phyloP scores from a whole-genome alignment of 1,139 yeast genomes.

The Spathaspora sp. region DNA sequence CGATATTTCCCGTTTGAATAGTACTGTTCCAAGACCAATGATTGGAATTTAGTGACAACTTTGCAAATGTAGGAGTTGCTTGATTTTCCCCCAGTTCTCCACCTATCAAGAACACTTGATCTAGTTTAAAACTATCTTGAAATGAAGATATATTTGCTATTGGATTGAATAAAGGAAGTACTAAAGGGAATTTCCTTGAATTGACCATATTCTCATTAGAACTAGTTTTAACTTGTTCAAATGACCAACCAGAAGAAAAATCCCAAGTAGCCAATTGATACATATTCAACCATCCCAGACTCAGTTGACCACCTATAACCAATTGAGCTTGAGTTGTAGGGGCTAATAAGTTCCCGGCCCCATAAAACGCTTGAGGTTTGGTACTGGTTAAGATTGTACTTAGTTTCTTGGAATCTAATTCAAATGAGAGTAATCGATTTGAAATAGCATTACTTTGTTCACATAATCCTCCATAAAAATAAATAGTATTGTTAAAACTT shows the following conservation, averaged over 20 bases:
- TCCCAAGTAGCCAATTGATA: constrained; percentile 49
- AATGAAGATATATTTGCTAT: constrained; percentile 21
- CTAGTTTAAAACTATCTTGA: constrained; percentile 21
- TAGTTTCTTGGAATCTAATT: constrained; percentile 21
- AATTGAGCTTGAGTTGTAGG: constrained; percentile 41
- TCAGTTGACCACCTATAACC: constrained; percentile 42
- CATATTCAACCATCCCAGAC: constrained; percentile 45
- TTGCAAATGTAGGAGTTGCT: constrained; percentile 25
- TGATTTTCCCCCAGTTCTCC: constrained; percentile 24
- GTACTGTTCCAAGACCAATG: constrained; percentile 35
- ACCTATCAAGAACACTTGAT: constrained; percentile 36
- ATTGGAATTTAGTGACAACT: constrained; percentile 24
- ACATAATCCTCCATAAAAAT: constrained; percentile 43
- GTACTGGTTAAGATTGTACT: constrained; percentile 43
- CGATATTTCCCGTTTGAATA: constrained; percentile 8
- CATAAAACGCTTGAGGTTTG: constrained; percentile 44
- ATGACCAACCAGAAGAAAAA: constrained; percentile 46
- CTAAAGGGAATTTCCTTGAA: constrained; percentile 31
- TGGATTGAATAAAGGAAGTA: constrained; percentile 36
- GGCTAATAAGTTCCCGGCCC: constrained; percentile 40
- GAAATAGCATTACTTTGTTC: constrained; percentile 18
- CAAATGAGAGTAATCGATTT: constrained; percentile 37
- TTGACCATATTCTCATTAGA: constrained; percentile 17
- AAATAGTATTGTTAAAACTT: constrained; percentile 23
- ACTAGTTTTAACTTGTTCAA: constrained; percentile 21